Evolutionary conservation across 2,329 filamentous ascomycete genomes (phyloP), one percentile per base, ranked within the genome.

Genomic region (Fusarium temperatum): DNA sequence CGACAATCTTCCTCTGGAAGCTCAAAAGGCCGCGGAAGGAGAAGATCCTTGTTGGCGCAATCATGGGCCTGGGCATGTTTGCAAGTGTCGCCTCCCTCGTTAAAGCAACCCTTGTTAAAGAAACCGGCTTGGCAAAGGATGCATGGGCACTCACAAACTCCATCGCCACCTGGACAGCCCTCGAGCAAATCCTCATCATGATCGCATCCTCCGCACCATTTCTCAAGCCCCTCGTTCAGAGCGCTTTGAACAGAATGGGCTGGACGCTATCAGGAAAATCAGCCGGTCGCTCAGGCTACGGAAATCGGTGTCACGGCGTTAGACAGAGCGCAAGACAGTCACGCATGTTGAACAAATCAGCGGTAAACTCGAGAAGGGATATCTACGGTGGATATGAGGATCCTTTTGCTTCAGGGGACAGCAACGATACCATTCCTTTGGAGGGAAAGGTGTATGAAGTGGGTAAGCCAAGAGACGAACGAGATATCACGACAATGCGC

Each of bases 151-250:
- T 71, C 5, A 67, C 51, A n/a, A 71, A 67, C 26, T 50, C 68
- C 20, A 71, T 71, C 13, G 41, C 67, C 5, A 71, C 68, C 5
- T 67, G 51, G 67, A 67, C 68, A 6, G 66, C 66, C 7, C 60
- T 70, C n/a, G 68, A 70, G 24, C 60, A 70, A 36, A 66, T 70
- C 18, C 68, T 70, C 18, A 66, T 70, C 44, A 70, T 70, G 66
- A 70, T 70, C 20, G 60, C 60, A 14, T 70, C 68, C 17, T 70
- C 66, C 3, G 66, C 68, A 0, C 66, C 68, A 1, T 70, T 70
- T 1, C 44, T 70, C 2, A 68, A 68, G 4, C 66, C 64, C 1
- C 56, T 68, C 5, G 64, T 68, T 0, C 66, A 68, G 14, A n/a
- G 30, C 8, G 48, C 56, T 3, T 9, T 68, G 0, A 20, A 68